Base-by-base conservation (phyloP, 1,284 basidiomycete species). In the Puccinia brachypodii region DNA sequence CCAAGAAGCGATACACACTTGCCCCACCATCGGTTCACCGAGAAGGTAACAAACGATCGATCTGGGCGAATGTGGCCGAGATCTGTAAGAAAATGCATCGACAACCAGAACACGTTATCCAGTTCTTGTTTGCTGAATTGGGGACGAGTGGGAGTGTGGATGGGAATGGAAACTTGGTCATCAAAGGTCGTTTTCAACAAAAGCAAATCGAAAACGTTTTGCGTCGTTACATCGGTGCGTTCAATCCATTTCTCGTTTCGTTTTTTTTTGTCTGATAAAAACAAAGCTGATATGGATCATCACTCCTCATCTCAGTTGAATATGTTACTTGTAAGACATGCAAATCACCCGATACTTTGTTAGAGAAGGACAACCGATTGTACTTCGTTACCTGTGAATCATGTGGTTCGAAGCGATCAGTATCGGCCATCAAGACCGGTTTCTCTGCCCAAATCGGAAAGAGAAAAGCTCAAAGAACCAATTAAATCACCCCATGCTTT, bases 291-390 rank as follows among this genome's bases (percentile, higher is more conserved):
- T 40, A 28, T 33, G 9, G 22, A 11, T 50, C 22, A 19, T 25
- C 28, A 33, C 13, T 53, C 4, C 0, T 47, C 50, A 13, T 44
- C 28, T 25, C 69, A 96, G 96, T 96, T 84, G 96, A 99, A 89
- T 99, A 99, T 88, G 97, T 99, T 82, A 98, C 95, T 60, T 99
- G 96, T 91, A 97, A 98, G 89, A 99, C 96, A 56, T 99, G 96
- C 91, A 98, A 98, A 89, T 98, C 96, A 3, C 94, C 95, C 75
- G 96, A 98, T 87, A 99, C 96, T 6, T 90, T 96, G 28, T 90
- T 99, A 69, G 93, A 93, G 71, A 98, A 98, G 88, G 95, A 98
- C 88, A 98, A 98, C 88, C 94, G 96, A 88, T 94, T 99, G 86
- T 98, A 96, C 90, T 99, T 99, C 90, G 95, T 99, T 90, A 92